These are phyloP conservation scores for Rhytidhysteron rufulum DNA, from an alignment of 2,329 filamentous ascomycete species.

Conservation along the genomic window DNA sequence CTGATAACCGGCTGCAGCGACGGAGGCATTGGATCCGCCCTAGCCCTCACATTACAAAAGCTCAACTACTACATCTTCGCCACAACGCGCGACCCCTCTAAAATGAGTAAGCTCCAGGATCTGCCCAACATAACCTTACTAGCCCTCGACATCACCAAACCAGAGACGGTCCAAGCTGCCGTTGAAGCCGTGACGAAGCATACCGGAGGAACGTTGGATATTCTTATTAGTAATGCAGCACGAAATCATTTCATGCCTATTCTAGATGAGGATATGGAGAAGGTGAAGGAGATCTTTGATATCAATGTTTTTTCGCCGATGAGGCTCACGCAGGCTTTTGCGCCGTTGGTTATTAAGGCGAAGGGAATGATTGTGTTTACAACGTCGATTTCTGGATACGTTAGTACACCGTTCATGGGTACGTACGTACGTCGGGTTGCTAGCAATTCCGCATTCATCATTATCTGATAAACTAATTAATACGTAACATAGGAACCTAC, in stretches of 20 bases:
- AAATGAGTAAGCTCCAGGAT: slow-evolving; percentile 9
- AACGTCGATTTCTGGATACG: neutral
- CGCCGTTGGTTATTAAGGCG: slow-evolving; percentile 22
- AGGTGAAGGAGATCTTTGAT: slow-evolving; percentile 12
- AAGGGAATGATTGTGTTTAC: slow-evolving; percentile 1
- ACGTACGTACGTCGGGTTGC: neutral
- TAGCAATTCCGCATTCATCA: too few relatives aligned
- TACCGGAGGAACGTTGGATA: slow-evolving; percentile 33
- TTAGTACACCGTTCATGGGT: neutral
- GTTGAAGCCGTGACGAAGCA: slow-evolving; percentile 26
- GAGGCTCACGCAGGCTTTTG: slow-evolving; percentile 34
- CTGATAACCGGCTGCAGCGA: slow-evolving; percentile 18
- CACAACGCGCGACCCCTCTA: slow-evolving; percentile 34
- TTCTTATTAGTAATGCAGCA: slow-evolving; percentile 48
- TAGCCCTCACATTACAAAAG: slow-evolving; percentile 35
- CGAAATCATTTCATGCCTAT: slow-evolving; percentile 25
- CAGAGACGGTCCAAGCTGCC: slow-evolving; percentile 22
- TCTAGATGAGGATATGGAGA: slow-evolving; percentile 23
- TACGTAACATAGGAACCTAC: slow-evolving; percentile 8
- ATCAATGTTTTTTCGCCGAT: slow-evolving; percentile 40
- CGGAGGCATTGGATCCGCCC: slow-evolving; percentile 38
- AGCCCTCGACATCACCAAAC: slow-evolving; percentile 26
- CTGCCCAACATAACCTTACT: slow-evolving; percentile 12
- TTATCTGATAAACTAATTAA: too few relatives aligned
- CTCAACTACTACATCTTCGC: slow-evolving; percentile 37